A percentile compares a stretch with the other conserved stretches of the same genome.
Evolutionary conservation across 2,329 filamentous ascomycete species (phyloP).

Genomic region (Monilinia laxa): DNA sequence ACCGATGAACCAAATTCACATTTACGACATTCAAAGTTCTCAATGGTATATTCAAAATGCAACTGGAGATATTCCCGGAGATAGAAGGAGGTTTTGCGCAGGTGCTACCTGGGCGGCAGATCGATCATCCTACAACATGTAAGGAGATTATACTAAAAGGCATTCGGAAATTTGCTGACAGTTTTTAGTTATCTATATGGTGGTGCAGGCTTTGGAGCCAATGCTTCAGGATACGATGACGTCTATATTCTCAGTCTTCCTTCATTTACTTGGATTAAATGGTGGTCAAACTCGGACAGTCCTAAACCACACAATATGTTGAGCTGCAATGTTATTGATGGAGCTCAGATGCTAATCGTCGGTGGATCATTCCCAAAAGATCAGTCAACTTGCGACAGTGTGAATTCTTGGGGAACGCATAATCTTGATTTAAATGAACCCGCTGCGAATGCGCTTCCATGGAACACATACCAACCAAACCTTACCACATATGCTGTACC

Average conservation of each 20-base stretch:
- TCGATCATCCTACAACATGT: slow-evolving; percentile 64
- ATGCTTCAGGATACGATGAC: slow-evolving; percentile 57
- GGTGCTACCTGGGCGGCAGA: slow-evolving; percentile 60
- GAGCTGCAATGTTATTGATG: slow-evolving; percentile 53
- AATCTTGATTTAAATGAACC: slow-evolving; percentile 55
- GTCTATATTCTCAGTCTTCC: slow-evolving; percentile 62
- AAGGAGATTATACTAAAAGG: slow-evolving; percentile 35
- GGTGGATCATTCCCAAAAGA: slow-evolving; percentile 56
- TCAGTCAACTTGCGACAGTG: slow-evolving; percentile 52
- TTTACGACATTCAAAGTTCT: slow-evolving; percentile 60
- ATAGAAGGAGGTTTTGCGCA: slow-evolving; percentile 59
- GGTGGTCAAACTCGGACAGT: slow-evolving; percentile 44
- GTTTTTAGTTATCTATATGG: slow-evolving; percentile 58
- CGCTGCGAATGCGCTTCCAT: slow-evolving; percentile 48
- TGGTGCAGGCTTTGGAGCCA: slow-evolving; percentile 50
- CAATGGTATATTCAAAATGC: slow-evolving; percentile 62
- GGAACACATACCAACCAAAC: slow-evolving; percentile 52
- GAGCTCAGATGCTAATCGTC: slow-evolving; percentile 61
- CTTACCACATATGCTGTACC: slow-evolving; percentile 57
- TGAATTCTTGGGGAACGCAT: slow-evolving; percentile 54
- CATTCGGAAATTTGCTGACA: slow-evolving; percentile 24
- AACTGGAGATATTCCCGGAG: slow-evolving; percentile 51
- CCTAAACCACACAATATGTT: slow-evolving; percentile 52
- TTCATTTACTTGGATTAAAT: slow-evolving; percentile 63
- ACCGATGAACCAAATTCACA: slow-evolving; percentile 52